Conservation (phyloP, 352 stramenopile species). For the Globisporangium irregulare region DNA sequence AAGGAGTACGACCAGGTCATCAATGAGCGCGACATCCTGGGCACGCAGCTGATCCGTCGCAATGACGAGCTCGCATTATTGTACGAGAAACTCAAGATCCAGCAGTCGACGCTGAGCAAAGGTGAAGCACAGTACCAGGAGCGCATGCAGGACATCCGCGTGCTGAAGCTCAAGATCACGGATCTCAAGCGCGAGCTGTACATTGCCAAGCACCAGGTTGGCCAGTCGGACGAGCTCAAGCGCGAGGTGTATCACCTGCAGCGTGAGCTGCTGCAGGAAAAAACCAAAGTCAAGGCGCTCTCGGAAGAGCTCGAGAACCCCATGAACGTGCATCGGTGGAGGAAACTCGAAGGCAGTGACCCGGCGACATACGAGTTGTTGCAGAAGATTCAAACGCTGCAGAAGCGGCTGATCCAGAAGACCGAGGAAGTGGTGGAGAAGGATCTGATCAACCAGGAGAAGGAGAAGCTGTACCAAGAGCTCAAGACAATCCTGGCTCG, state of each 20-base stretch:
- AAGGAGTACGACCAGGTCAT: conserved; percentile 97
- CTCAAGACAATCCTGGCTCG: conserved; percentile 92
- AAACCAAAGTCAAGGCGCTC: conserved; percentile 95
- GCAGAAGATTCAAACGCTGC: conserved; percentile 96
- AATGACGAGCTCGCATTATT: conserved; percentile 96
- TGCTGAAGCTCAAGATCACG: conserved; percentile 94
- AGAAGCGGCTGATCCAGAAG: conserved; percentile 94
- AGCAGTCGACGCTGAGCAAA: conserved; percentile 92
- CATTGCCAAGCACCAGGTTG: conserved; percentile 89
- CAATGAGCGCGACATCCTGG: conserved; percentile 96
- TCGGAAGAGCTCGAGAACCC: conserved; percentile 96
- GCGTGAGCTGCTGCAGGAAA: conserved; percentile 92
- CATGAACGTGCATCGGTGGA: conserved; percentile 97
- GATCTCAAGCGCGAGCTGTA: conserved; percentile 91
- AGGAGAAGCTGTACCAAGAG: conserved; percentile 94
- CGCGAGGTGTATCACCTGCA: conserved; percentile 89
- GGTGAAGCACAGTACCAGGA: conserved; percentile 93
- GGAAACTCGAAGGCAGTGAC: conserved; percentile 96
- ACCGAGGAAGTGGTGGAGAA: conserved; percentile 95
- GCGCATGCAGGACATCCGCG: conserved; percentile 91
- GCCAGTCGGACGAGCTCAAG: conserved; percentile 85
- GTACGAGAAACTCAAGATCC: conserved; percentile 98
- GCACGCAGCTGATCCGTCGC: conserved; percentile 94
- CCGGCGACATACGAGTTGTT: conserved; percentile 94
- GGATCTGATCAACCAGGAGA: conserved; percentile 94